Percentiles rank a stretch among this genome's conserved stretches.
Evolutionary conservation across 2,329 filamentous ascomycete species (phyloP).

Genomic region (Mycosphaerella sp.): DNA sequence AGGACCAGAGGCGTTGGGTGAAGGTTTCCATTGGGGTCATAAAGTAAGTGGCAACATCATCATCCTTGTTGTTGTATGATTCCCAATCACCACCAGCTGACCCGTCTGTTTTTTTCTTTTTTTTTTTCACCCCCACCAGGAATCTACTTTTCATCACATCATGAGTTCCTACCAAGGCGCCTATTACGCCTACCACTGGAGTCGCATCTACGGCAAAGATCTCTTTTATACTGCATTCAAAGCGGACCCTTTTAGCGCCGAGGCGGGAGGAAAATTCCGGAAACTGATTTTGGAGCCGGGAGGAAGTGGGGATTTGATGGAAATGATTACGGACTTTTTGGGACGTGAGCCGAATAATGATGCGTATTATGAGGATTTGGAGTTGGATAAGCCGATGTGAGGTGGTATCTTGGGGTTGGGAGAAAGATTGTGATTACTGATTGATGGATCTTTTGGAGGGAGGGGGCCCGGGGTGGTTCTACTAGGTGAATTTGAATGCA

Average conservation of each 20-base stretch:
- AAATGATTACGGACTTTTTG: constrained; percentile 5
- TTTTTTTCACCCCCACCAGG: background rate
- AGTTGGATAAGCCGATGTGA: background rate
- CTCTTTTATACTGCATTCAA: constrained; percentile 10
- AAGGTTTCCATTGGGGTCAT: constrained; percentile 5
- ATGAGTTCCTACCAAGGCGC: constrained; percentile 6
- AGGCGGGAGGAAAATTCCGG: constrained; percentile 2
- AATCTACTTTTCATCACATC: background rate
- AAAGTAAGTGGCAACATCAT: constrained; percentile 1
- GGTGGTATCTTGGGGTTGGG: no score
- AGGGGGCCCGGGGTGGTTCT: no score
- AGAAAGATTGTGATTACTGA: no score
- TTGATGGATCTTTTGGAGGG: no score
- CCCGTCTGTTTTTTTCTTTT: no score
- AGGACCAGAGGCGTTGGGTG: background rate
- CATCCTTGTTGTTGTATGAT: background rate
- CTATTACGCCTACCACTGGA: constrained; percentile 11
- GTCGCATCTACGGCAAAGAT: constrained; percentile 4
- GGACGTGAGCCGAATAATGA: constrained; percentile 5
- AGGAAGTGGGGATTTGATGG: constrained; percentile 2
- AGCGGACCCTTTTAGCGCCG: background rate
- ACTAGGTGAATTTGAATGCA: no score
- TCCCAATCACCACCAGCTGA: background rate
- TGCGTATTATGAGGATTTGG: constrained; percentile 4
- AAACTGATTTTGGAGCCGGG: constrained; percentile 5